Base-by-base conservation (phyloP, 768 basidiomycete genomes). In the Termitomyces sp. region DNA sequence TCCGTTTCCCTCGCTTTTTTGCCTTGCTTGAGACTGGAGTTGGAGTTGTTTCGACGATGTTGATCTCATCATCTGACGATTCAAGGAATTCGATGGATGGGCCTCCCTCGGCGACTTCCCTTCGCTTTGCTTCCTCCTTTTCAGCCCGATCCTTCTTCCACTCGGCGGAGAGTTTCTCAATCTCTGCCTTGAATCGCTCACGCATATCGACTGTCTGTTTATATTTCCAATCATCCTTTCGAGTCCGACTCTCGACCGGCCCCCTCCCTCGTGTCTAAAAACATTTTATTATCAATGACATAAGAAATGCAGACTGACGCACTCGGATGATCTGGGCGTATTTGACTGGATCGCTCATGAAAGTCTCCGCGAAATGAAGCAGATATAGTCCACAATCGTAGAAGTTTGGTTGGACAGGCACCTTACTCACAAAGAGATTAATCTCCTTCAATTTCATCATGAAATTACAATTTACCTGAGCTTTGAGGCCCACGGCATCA, bases 361-460 rank as follows among this genome's bases (percentile, higher is more conserved):
- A 91, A 0, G 82, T 83, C 63, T 85, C 76, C 8, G 87, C 89
- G 52, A 92, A 92, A 66, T 98, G 94, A 11, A 98, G 75, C 13
- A 98, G 78, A 69, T 92, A 99, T 30, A 97, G 68, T 6, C 97
- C 97, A 63, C 97, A 99, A 69, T 98, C 95, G 66, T 87, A 91
- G 61, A 77, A 91, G 67, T 98, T 98, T 16, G 85, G 84, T 67
- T 99, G 97, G 24, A 76, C 74, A 3, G 96, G 96, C 3, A 94
- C 92, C 92, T 96, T 62, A 30, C 47, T 16, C 33, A 2, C 41
- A n/a, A n/a, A 47, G n/a, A 47, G 46, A 36, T 58, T 18, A 32
- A 32, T 35, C 43, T 49, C 24, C n/a, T 35, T 5, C 2, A 50
- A 38, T 14, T 51, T 20, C 3, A 36, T 38, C 16, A 40, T 28